Conservation (phyloP, 768 basidiomycete genomes). For the Collybia nuda region DNA sequence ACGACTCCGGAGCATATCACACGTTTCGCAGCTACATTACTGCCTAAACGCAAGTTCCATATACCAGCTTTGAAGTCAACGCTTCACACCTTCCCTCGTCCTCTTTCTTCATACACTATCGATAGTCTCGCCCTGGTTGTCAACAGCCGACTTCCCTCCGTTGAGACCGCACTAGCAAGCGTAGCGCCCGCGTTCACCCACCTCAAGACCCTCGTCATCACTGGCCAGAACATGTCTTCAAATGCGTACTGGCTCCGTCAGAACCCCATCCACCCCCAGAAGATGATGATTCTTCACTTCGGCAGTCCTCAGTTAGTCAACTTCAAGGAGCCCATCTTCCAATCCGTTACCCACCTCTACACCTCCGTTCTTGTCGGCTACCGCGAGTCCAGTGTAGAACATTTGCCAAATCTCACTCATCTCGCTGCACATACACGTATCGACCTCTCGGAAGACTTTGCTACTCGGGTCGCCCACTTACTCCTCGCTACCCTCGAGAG, state of each 20-base stretch:
- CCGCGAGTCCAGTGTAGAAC: conserved; percentile 26
- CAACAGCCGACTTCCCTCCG: conserved; percentile 28
- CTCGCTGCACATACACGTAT: conserved; percentile 30
- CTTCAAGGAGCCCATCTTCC: conserved; percentile 32
- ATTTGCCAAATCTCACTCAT: conserved; percentile 31
- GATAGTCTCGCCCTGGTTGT: conserved; percentile 30
- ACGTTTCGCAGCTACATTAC: conserved; percentile 27
- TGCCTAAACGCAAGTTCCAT: conserved; percentile 24
- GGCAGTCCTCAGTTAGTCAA: conserved; percentile 31
- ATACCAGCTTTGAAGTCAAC: conserved; percentile 25
- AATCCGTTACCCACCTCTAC: conserved; percentile 32
- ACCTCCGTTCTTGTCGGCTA: conserved; percentile 30
- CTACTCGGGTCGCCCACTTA: neutral
- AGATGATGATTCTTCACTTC: conserved; percentile 31
- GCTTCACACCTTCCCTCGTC: conserved; percentile 24
- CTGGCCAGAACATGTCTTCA: conserved; percentile 28
- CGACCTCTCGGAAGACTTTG: conserved; percentile 6
- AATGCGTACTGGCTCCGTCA: conserved; percentile 34
- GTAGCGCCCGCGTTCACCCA: conserved; percentile 29
- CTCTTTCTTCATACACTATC: conserved; percentile 30
- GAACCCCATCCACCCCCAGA: conserved; percentile 26
- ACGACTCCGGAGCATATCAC: conserved; percentile 23
- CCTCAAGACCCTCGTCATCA: conserved; percentile 30
- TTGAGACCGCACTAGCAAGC: conserved; percentile 29
- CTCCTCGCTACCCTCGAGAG: conserved; percentile 1